Evolutionary conservation across 2,329 filamentous ascomycete genomes (phyloP).

Genomic region (Kalaharituber pfeilii): DNA sequence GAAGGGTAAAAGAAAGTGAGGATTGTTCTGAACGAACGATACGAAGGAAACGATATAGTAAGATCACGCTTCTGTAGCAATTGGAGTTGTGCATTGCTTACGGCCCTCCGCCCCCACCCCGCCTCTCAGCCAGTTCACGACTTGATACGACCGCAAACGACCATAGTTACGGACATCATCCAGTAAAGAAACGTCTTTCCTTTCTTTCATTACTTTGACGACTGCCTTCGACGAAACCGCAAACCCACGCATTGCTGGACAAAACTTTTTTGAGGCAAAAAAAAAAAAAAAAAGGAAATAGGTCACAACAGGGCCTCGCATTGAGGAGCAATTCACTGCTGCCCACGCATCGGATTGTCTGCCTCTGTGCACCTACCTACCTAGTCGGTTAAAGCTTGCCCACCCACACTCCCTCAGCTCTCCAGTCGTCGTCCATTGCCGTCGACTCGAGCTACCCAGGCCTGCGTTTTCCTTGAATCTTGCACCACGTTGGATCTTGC

Average conservation of each 20-base stretch:
- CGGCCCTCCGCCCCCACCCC: neutral
- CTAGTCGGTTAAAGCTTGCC: slow-evolving; percentile 10
- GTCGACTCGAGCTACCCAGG: neutral
- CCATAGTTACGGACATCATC: neutral
- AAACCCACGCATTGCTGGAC: neutral
- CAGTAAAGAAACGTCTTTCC: neutral
- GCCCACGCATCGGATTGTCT: neutral
- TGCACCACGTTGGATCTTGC: slow-evolving; percentile 1
- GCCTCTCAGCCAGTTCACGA: neutral
- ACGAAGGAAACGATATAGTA: slow-evolving; percentile 1
- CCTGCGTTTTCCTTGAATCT: neutral
- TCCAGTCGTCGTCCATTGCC: neutral
- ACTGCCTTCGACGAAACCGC: neutral
- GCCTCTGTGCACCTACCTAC: slow-evolving; percentile 9
- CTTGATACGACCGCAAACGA: neutral
- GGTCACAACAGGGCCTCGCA: neutral
- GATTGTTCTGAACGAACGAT: neutral
- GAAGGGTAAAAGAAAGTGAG: neutral
- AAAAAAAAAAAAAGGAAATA: neutral
- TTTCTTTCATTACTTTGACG: neutral
- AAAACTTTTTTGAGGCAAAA: neutral
- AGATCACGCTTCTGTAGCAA: neutral
- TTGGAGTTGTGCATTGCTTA: neutral
- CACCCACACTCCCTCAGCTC: slow-evolving; percentile 1
- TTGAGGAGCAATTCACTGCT: slow-evolving; percentile 14